Evolutionary conservation across 2,329 filamentous ascomycete species (phyloP), one percentile per base, ranked within the genome.

Genomic region (Cercospora sesami): DNA sequence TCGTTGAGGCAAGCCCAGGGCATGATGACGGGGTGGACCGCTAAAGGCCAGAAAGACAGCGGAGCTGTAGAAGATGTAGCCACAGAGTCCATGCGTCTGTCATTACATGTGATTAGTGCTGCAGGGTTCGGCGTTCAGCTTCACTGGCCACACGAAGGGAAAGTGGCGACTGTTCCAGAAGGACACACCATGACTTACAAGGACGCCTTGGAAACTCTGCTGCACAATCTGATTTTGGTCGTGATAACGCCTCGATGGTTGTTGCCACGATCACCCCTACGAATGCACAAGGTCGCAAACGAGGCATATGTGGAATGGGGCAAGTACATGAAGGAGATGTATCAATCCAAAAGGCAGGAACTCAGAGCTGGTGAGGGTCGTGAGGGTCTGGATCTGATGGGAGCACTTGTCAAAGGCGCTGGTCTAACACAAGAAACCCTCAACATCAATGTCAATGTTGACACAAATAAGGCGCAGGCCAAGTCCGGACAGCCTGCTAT

Each of bases 91-190:
- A 92, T 92, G 88, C 82, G 84, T 61, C 77, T 88, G 69, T 85
- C 84, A 64, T 76, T 89, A 55, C 84, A 87, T 73, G 83, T 88
- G 55, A 88, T 89, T 72, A 87, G 88, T 70, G 87, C 87, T 69
- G 90, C 92, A 64, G 91, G 91, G 0, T 94, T 94, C 75, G 91
- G 90, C 4, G 80, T 84, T 63, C 79, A 81, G n/a, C 78, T 85
- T 39, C 72, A 79, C 16, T 86, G 84, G 84, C 82, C 91, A 0
- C 89, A 89, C 30, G 85, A 91, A 78, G 73, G 79, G 51, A 66
- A 74, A 16, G 73, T 79, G 23, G 69, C 74, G 45, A 63, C 72
- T 9, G 61, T 81, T 66, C 81, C 80, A 5, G 68, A 73, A 12
- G 88, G 88, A 0, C 86, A 90, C 74, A 84, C 83, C 4, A 83